These are phyloP conservation scores for Suillus discolor DNA, from an alignment of 768 basidiomycete species.

Conservation along the genomic window DNA sequence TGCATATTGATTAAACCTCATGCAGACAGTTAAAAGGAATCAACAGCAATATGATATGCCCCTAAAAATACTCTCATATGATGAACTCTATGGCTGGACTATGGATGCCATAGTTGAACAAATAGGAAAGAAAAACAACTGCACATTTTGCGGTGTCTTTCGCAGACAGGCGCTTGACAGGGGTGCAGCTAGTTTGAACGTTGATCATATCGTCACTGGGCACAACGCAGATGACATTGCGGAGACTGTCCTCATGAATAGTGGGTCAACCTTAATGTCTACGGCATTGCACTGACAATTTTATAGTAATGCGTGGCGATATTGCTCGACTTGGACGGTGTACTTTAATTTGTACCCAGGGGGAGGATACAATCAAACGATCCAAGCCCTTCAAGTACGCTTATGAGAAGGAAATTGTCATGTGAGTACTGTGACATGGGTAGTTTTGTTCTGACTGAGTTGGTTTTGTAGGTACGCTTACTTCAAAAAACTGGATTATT, in stretches of 20 bases:
- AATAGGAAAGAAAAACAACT: constrained; percentile 96
- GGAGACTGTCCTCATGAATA: constrained; percentile 98
- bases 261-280: constrained; percentile 47
- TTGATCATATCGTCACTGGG: constrained; percentile 98
- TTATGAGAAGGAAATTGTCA: constrained; percentile 99
- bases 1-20: not conserved
- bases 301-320: constrained; percentile 93
- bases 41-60: constrained; percentile 95
- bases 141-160: constrained; percentile 99
- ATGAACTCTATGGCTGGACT: constrained; percentile 98
- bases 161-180: constrained; percentile 94
- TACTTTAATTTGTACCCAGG: constrained; percentile 92
- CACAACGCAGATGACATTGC: constrained; percentile 99
- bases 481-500: constrained; percentile 98
- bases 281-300: constrained; percentile 1
- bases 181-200: constrained; percentile 83
- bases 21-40: constrained; percentile 95
- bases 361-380: constrained; percentile 94
- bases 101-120: constrained; percentile 97
- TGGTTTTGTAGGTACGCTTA: constrained; percentile 83
- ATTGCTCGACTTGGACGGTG: constrained; percentile 93
- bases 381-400: constrained; percentile 99
- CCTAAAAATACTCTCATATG: constrained; percentile 93
- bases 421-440: constrained; percentile 54
- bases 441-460: constrained; percentile 10